phyloP scores from a whole-genome alignment of 2,329 filamentous ascomycete genomes.

The Cladorrhinum sp. region DNA sequence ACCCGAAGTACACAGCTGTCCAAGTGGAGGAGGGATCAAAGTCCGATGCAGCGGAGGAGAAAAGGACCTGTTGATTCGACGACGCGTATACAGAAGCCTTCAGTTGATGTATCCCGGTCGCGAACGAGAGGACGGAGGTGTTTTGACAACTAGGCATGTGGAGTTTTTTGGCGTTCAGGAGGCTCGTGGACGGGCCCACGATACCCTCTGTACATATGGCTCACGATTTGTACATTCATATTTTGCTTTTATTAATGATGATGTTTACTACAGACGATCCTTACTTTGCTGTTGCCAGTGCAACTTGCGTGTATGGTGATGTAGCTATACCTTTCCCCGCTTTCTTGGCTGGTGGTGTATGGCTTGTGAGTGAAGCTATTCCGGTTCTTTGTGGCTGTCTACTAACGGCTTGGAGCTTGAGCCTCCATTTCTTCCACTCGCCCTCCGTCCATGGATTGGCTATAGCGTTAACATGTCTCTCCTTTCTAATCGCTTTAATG shows the following conservation, averaged over 20 bases:
- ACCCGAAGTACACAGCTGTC: constrained; percentile 1
- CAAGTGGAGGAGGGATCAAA: constrained; percentile 34
- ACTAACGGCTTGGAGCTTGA: not conserved
- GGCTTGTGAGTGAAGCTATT: constrained; percentile 9
- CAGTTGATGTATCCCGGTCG: constrained; percentile 39
- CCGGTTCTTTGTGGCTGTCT: not conserved
- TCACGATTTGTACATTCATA: constrained; percentile 22
- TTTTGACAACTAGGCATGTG: constrained; percentile 36
- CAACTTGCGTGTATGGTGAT: constrained; percentile 1
- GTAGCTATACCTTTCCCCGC: not conserved
- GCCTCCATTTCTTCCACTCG: not conserved
- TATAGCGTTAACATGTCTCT: not conserved
- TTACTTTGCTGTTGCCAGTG: not conserved
- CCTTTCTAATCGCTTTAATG: not conserved
- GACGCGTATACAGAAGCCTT: constrained; percentile 49
- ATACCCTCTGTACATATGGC: constrained; percentile 27
- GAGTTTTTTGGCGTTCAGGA: constrained; percentile 26
- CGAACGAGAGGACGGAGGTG: constrained; percentile 41
- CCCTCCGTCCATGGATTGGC: not conserved
- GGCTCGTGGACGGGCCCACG: constrained; percentile 23
- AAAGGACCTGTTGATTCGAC: constrained; percentile 46
- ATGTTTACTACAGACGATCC: constrained; percentile 8
- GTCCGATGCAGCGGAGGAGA: constrained; percentile 35
- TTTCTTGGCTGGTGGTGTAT: not conserved
- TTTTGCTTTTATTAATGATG: constrained; percentile 20